Conservation (phyloP, 768 basidiomycete genomes). For the Auriscalpium vulgare region DNA sequence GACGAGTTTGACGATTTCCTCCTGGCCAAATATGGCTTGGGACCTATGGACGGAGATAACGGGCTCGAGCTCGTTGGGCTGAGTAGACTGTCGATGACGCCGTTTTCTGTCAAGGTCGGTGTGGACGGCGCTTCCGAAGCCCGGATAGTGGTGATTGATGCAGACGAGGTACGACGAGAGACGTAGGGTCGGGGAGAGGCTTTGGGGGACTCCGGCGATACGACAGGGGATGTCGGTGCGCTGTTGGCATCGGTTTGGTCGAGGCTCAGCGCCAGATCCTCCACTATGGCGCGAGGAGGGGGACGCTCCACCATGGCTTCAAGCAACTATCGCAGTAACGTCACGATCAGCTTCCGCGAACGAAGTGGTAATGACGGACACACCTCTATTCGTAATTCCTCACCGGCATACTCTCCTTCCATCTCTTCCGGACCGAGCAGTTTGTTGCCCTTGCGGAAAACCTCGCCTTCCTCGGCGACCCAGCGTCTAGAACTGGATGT, state of each 20-base stretch:
- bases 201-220: background rate
- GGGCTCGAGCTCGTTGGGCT: background rate
- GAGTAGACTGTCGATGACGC: background rate
- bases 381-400: conserved; percentile 79
- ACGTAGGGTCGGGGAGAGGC: background rate
- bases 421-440: conserved; percentile 79
- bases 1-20: conserved; percentile 1
- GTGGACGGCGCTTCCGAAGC: background rate
- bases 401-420: conserved; percentile 84
- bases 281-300: conserved; percentile 62
- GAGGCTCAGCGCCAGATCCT: conserved; percentile 33
- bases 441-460: conserved; percentile 85
- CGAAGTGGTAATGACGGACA: conserved; percentile 10
- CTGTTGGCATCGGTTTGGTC: conserved; percentile 4
- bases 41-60: background rate
- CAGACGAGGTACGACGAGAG: background rate
- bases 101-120: background rate
- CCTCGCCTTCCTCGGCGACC: conserved; percentile 94
- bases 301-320: conserved; percentile 84
- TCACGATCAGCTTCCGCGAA: background rate
- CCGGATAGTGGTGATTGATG: background rate
- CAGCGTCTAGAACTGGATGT: conserved; percentile 61
- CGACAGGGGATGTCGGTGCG: background rate
- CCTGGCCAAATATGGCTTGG: background rate
- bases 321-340: conserved; percentile 43